These are phyloP conservation scores for Cyberlindnera petersonii DNA, from an alignment of 805 yeast species.

Conservation along the genomic window DNA sequence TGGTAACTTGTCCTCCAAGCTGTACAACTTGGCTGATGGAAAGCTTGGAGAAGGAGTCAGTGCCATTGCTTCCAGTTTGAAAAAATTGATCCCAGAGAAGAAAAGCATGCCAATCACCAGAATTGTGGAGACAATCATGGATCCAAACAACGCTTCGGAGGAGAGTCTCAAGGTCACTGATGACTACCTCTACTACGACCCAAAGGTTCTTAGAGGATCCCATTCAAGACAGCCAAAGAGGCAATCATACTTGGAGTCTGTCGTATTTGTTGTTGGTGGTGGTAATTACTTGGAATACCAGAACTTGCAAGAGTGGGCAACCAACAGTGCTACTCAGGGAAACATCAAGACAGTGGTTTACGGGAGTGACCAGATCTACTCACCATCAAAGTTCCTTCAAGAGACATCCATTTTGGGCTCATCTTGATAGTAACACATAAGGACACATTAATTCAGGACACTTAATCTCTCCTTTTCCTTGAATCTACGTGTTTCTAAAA, in stretches of 20 bases:
- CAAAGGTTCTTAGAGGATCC: conserved; percentile 80
- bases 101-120: conserved; percentile 86
- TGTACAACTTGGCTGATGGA: conserved; percentile 80
- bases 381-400: conserved; percentile 63
- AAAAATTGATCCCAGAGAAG: conserved; percentile 82
- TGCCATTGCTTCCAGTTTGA: conserved; percentile 80
- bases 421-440: no score
- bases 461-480: no score
- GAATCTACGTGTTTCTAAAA: background rate
- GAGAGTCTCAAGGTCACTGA: conserved; percentile 73
- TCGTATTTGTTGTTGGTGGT: conserved; percentile 94
- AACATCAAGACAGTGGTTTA: conserved; percentile 61
- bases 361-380: conserved; percentile 77
- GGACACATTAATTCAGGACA: no score
- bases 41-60: conserved; percentile 86
- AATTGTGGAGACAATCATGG: conserved; percentile 88
- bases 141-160: conserved; percentile 63
- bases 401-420: conserved; percentile 55
- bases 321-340: conserved; percentile 34
- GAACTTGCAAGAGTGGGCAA: conserved; percentile 86
- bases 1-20: conserved; percentile 67
- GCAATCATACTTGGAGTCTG: conserved; percentile 71
- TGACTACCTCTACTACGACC: conserved; percentile 87
- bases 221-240: conserved; percentile 86
- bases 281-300: conserved; percentile 94